Evolutionary conservation across 2,329 filamentous ascomycete species (phyloP), one percentile per base, ranked within the genome.

Genomic region (Xylaria sp.): DNA sequence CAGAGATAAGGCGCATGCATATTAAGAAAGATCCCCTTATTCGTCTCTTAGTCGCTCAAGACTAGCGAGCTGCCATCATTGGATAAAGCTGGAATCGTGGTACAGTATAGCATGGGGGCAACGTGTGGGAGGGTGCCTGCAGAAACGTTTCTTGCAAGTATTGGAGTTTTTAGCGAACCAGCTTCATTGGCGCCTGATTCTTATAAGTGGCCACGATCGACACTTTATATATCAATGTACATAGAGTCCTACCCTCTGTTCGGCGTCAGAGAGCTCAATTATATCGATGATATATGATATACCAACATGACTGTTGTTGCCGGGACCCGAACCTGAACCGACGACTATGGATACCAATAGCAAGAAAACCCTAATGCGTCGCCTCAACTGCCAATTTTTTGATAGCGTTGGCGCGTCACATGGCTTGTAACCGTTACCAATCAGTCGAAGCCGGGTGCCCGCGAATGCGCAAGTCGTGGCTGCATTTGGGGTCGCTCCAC

Each of bases 401-500:
- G 74, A 76, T 4, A 76, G 74, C 7, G 73, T 74, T 20, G 76
- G 77, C 48, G 78, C 75, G 5, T 57, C 68, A 63, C 76, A 79
- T 44, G 71, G 25, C 59, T 57, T 56, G 76, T 76, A 78, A 46
- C 59, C 65, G 10, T 77, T 78, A 18, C 80, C 74, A 65, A 74
- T 82, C 3, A 82, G 83, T 5, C 80, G 78, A 3, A 87, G 87
- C 32, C 87, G 78, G 0, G 81, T 86, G 25, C 86, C 83, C 0
- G 85, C 84, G 68, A 87, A 89, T 0, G 84, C 81, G 2, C 89
- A 78, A 0, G 87, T 89, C 0, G 87, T 89, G 2, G 85, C 86
- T 54, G 89, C 82, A 28, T 85, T 81, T 15, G 88, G 78, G 0
- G 84, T 87, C 0, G 83, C 83, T 0, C 82, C 81, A 1, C 80